These are phyloP conservation scores for Paraleonurus japonicus DNA, from an alignment of 257 asterid genomes.

Conservation along the genomic window DNA sequence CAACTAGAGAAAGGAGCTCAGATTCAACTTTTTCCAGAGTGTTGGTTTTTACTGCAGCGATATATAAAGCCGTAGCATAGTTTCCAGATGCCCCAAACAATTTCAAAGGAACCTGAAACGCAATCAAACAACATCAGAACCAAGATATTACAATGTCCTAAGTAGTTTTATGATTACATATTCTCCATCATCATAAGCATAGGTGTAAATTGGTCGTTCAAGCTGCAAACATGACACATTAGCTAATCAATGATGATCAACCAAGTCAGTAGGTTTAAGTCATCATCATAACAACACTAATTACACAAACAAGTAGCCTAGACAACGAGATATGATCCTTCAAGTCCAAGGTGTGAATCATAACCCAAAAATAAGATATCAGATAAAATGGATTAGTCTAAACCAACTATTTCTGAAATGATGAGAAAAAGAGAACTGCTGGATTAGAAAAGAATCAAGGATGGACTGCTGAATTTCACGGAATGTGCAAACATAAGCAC, in stretches of 20 bases:
- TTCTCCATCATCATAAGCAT: not conserved
- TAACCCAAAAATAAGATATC: not conserved
- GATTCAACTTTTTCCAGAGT: conserved; percentile 80
- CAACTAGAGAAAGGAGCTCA: conserved; percentile 65
- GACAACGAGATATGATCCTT: not conserved
- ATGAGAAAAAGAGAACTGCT: not conserved
- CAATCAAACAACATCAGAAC: conserved; percentile 15
- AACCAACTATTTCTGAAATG: not conserved
- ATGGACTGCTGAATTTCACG: not conserved
- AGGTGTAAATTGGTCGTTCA: not conserved
- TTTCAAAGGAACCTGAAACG: conserved; percentile 69
- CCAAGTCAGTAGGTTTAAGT: not conserved
- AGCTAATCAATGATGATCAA: not conserved
- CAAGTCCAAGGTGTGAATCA: not conserved
- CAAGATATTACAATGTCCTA: conserved; percentile 9
- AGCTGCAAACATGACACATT: not conserved
- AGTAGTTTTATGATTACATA: not conserved
- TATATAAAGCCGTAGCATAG: conserved; percentile 89
- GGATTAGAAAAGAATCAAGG: not conserved
- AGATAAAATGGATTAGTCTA: not conserved
- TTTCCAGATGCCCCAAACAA: conserved; percentile 88
- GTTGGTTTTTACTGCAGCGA: conserved; percentile 78
- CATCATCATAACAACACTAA: not conserved
- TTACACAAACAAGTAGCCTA: not conserved
- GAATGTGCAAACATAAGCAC: not conserved